Base-by-base conservation (phyloP, 2,329 filamentous ascomycete species). In the Aspergillus persii region DNA sequence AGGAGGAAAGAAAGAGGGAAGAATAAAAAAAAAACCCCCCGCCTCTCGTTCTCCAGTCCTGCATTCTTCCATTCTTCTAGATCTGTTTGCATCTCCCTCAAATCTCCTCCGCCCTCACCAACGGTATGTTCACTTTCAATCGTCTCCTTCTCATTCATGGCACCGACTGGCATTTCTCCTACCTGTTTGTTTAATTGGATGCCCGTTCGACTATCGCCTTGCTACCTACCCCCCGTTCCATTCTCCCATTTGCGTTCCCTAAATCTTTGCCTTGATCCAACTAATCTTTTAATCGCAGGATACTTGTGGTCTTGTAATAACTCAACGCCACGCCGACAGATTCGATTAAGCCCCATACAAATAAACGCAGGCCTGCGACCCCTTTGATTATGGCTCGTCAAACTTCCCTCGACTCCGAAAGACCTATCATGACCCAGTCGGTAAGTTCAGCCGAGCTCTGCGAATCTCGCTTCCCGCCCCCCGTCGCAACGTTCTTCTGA, bases 381-480 rank as follows among this genome's bases (percentile, higher is more conserved):
- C 11, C 44, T 11, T 27, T 27, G 9, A 57, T 57, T 33, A 76
- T 77, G 74, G 69, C 74, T 54, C 73, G 76, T 62, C 75, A 76
- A 52, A 66, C 69, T 33, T 84, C 81, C 55, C 71, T 83, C 11
- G 82, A 84, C 55, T 84, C 82, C 44, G 79, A 82, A 66, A 75
- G 82, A 56, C 82, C 82, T 53, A 84, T 84, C 61, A 83, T 84
- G 80, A 76, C 80, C 49, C 78, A 79, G 50, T 82, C 79, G 60
- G 82, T 84, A 79, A 62, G 71, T 62, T 47, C 5, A 47, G 27
- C 54, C 54, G 52, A n/a, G 7, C 18, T 18, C 3, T 29, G 3
- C 53, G 60, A 57, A 54, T 58, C 27, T 27, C 33, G 41, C 53
- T 53, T 55, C 30, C 8, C 30, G 2, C 30, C 18, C 41, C 50